Percentiles rank a stretch among this genome's conserved stretches.
These are phyloP conservation scores for Neolecta irregularis DNA, from an alignment of 1,139 yeast species.

Conservation along the genomic window DNA sequence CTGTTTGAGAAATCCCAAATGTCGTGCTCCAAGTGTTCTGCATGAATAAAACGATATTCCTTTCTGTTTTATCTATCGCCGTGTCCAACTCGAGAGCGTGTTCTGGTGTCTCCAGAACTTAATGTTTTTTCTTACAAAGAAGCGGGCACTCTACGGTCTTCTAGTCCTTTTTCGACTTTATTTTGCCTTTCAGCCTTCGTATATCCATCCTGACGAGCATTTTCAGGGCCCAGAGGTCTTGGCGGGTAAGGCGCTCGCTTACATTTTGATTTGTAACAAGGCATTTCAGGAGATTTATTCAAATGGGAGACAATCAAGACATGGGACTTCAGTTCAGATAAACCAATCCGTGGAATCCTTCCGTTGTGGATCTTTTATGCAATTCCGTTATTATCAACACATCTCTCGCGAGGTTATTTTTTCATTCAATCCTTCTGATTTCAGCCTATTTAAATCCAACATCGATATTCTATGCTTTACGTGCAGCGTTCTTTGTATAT, in stretches of 20 bases:
- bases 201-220: conserved; percentile 96
- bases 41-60: no score
- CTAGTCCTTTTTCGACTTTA: conserved; percentile 31
- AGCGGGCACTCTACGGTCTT: conserved; percentile 10
- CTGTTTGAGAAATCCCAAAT: no score
- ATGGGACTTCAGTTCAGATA: conserved; percentile 60
- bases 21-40: no score
- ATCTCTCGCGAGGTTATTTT: conserved; percentile 1
- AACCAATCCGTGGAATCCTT: conserved; percentile 59
- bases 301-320: conserved; percentile 45
- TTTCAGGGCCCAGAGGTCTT: conserved; percentile 75
- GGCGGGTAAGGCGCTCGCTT: conserved; percentile 26
- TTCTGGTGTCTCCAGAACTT: no score
- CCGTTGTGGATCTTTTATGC: conserved; percentile 58
- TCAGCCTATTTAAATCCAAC: conserved; percentile 18
- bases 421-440: not conserved
- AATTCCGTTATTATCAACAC: conserved; percentile 32
- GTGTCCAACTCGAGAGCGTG: no score
- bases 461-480: conserved; percentile 38
- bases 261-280: no score
- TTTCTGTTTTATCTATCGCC: no score
- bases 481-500: conserved; percentile 42
- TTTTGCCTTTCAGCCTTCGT: conserved; percentile 57
- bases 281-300: conserved; percentile 25
- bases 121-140: no score